These are phyloP conservation scores for Phytopythium cucurbitacearum DNA, from an alignment of 352 stramenopile species.

Conservation along the genomic window DNA sequence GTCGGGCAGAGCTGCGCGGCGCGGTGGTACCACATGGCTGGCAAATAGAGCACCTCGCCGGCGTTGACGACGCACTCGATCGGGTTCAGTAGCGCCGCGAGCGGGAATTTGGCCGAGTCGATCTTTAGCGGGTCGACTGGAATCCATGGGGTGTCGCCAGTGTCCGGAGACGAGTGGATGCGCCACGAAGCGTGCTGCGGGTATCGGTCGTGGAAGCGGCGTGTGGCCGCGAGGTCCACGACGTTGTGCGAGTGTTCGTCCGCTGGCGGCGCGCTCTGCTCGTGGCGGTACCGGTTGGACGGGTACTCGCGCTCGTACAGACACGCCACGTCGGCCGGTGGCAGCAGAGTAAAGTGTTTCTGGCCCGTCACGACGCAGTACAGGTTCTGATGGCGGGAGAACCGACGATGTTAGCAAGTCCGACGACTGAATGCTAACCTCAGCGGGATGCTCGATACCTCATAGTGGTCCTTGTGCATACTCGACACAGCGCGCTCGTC, in stretches of 20 bases:
- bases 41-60: slow-evolving; percentile 72
- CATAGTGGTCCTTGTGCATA: slow-evolving; percentile 98
- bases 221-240: slow-evolving; percentile 22
- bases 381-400: slow-evolving; percentile 81
- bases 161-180: slow-evolving; percentile 41
- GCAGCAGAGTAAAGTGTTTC: slow-evolving; percentile 93
- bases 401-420: slow-evolving; percentile 1
- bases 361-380: slow-evolving; percentile 95
- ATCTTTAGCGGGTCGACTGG: slow-evolving; percentile 72
- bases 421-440: not conserved
- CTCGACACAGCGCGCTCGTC: slow-evolving; percentile 93
- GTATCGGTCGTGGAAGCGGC: slow-evolving; percentile 50
- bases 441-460: slow-evolving; percentile 37
- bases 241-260: slow-evolving; percentile 3
- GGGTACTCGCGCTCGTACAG: slow-evolving; percentile 82
- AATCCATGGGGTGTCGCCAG: slow-evolving; percentile 71
- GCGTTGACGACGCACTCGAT: slow-evolving; percentile 67
- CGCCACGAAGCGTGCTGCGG: slow-evolving; percentile 35
- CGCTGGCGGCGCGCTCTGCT: slow-evolving; percentile 1
- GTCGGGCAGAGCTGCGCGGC: slow-evolving; percentile 68
- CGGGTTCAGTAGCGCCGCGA: slow-evolving; percentile 41
- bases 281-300: slow-evolving; percentile 58
- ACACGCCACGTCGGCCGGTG: slow-evolving; percentile 87
- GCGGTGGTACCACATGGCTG: slow-evolving; percentile 84
- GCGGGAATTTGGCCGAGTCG: slow-evolving; percentile 45